These are phyloP conservation scores for Pseudocercospora vitis DNA, from an alignment of 2,329 filamentous ascomycete species.

Conservation along the genomic window DNA sequence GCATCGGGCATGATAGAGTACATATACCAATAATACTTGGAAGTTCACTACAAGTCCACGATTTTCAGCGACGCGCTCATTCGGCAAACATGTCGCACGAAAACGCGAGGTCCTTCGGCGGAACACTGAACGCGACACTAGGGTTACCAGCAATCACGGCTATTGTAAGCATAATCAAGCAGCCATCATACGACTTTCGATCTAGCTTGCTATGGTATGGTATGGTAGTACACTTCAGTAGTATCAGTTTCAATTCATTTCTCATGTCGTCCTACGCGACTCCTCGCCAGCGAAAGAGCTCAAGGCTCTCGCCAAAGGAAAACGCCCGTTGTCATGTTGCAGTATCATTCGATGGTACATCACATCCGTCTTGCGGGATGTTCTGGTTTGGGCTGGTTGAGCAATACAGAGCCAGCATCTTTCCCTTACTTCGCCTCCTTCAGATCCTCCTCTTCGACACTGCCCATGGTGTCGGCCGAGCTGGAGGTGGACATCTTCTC, in stretches of 20 bases:
- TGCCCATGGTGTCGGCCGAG: slow-evolving; percentile 57
- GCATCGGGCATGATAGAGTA: background rate
- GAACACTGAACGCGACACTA: too few relatives aligned
- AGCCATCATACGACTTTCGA: background rate
- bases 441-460: slow-evolving; percentile 55
- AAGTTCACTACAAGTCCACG: too few relatives aligned
- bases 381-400: slow-evolving; percentile 15
- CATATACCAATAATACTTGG: too few relatives aligned
- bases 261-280: slow-evolving; percentile 5
- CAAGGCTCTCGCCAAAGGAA: background rate
- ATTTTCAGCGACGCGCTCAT: too few relatives aligned
- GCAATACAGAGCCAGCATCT: slow-evolving; percentile 17
- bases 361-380: too few relatives aligned
- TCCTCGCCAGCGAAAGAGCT: slow-evolving; percentile 23
- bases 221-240: slow-evolving; percentile 6
- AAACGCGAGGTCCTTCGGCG: too few relatives aligned
- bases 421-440: slow-evolving; percentile 20
- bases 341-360: too few relatives aligned
- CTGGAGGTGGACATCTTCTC: slow-evolving; percentile 52
- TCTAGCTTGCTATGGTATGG: slow-evolving; percentile 5
- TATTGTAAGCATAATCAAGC: too few relatives aligned
- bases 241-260: slow-evolving; percentile 11
- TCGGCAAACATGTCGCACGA: too few relatives aligned
- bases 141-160: background rate
- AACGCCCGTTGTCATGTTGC: background rate